These are phyloP conservation scores for Zea mays DNA, from an alignment of 176 grass and related monocot genomes.

Conservation along the genomic window DNA sequence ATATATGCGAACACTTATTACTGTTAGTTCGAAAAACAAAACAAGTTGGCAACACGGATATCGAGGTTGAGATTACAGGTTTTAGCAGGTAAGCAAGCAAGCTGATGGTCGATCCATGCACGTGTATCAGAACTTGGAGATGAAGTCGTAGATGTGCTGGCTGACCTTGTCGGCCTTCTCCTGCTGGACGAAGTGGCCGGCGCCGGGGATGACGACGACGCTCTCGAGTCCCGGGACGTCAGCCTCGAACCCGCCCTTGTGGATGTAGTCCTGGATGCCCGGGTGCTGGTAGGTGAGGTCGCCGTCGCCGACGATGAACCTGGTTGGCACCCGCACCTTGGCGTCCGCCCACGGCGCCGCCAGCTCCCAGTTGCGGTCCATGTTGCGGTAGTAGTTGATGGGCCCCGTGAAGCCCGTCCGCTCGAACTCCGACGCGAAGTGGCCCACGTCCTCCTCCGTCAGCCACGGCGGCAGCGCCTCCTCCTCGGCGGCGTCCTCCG, in stretches of 20 bases:
- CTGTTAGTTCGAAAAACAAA: background rate
- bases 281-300: constrained; percentile 53
- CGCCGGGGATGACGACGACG: constrained; percentile 50
- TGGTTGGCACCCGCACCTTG: constrained; percentile 44
- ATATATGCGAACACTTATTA: background rate
- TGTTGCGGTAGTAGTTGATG: constrained; percentile 62
- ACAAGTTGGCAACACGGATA: background rate
- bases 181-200: constrained; percentile 56
- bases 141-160: constrained; percentile 43
- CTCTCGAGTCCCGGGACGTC: constrained; percentile 46
- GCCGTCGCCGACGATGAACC: constrained; percentile 52
- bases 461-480: constrained; percentile 33
- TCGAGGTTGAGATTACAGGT: background rate
- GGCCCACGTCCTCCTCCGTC: constrained; percentile 40
- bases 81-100: background rate
- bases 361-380: constrained; percentile 64
- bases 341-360: constrained; percentile 50
- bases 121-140: constrained; percentile 36
- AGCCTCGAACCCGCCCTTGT: constrained; percentile 42
- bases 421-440: constrained; percentile 49
- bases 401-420: constrained; percentile 45
- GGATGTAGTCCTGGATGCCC: constrained; percentile 50
- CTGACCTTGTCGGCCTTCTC: constrained; percentile 46
- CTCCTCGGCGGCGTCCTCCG: background rate
- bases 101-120: background rate